Evolutionary conservation across 345 rosid genomes (phyloP), one percentile per base, ranked within the genome.

Genomic region (Litchi chinensis): DNA sequence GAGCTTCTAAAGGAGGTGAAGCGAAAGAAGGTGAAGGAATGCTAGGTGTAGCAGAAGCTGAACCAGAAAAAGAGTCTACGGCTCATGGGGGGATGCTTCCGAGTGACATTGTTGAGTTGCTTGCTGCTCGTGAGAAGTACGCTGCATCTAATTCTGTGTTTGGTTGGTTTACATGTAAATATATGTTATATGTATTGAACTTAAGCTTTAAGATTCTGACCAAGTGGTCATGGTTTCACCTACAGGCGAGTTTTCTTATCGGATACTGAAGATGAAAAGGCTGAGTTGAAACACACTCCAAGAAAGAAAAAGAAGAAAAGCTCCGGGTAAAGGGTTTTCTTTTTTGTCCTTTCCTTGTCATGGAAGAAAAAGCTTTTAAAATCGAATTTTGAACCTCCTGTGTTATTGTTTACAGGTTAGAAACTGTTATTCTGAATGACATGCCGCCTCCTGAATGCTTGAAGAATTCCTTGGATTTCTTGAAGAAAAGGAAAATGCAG

Each of bases 101-200:
- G 1, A 82, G 79, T 65, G 83, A 92, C 79, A 88, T 93, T 37
- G 94, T 96, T 41, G 84, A 91, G 71, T 79, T 92, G 82, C 98
- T 95, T 50, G 95, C 97, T 0, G 88, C 91, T 68, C 89, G 90
- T 12, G 95, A 95, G 79, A 95, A 89, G 98, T 95, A 90, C 70
- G 85, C 21, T 44, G 3, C 32, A 11, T 43, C 41, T 54, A 43
- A 22, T 64, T 50, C 77, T 26, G 11, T 68, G 21, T 54, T 5
- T 67, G 37, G 0, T 48, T 8, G 18, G 21, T 22, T 16, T 41
- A 32, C 37, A 41, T 24, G 11, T 41, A 37, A 52, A 22, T 9
- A 3, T 46, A 1, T 15, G 73, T 13, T 56, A 10, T 22, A 15
- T 26, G 26, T 74, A 70, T 57, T 43, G 40, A 24, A n/a, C 48